Evolutionary conservation across 371 early-diverging fungal species (phyloP), one percentile per base, ranked within the genome.

Genomic region (Rhizopus arrhizus): DNA sequence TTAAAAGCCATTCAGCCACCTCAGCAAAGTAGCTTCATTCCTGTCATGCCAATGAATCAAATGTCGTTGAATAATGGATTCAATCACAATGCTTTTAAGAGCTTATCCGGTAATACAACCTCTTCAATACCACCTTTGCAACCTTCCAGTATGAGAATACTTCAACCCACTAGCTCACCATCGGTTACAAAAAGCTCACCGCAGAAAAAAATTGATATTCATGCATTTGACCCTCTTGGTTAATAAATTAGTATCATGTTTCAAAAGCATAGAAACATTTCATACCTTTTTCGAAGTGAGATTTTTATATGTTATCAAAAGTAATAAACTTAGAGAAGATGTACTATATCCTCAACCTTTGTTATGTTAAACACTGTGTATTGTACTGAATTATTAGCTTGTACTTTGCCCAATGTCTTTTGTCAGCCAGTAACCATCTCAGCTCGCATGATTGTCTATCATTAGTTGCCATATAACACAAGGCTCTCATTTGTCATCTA

Each of bases 191-290:
- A 41, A 28, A 58, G 61, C 52, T 29, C 46, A 13, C 11, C 59
- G 36, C 58, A 56, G 32, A 54, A 56, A 51, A 61, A 74, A 45
- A 54, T 49, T 0, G 69, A 72, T 56, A 35, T 77, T 4, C 65
- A 69, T 56, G 72, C 74, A 8, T 77, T 77, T 68, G 77, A 77
- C 64, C 77, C 77, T 28, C 51, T 77, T 29, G 74, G 76, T 10
- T 73, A 66, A 66, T 43, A 11, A 57, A 22, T 22, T 22, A 22
- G 2, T 22, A 22, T 22, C 22, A 22, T 22, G 22, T 22, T 22
- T 22, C 22, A 22, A 22, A 22, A 22, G 22, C 2, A 2, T 22
- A 22, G 22, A 22, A 22, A 22, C 22, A 22, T 22, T 22, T 22
- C 22, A 22, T 22, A 0, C 22, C 22, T 22, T 22, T 22, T 22